Evolutionary conservation across 2,329 filamentous ascomycete genomes (phyloP).

Genomic region (Cladosporium cucumerinum): DNA sequence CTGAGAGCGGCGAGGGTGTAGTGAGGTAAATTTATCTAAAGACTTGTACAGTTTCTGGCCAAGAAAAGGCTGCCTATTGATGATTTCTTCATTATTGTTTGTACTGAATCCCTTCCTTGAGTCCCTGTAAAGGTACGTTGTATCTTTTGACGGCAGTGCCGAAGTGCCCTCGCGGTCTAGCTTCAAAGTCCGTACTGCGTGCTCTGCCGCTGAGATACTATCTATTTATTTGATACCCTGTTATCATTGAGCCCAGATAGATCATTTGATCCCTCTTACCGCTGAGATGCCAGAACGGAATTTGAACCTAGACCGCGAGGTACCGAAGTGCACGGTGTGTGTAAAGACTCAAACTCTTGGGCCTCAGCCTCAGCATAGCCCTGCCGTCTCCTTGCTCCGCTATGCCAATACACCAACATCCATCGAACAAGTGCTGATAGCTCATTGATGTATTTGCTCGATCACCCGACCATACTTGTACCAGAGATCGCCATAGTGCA

Average conservation of each 20-base stretch:
- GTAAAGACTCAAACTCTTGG: background rate
- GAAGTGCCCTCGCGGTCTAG: too few species aligned
- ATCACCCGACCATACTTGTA: background rate
- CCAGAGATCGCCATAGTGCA: background rate
- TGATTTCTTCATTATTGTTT: background rate
- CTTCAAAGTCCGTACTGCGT: too few species aligned
- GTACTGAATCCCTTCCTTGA: slow-evolving; percentile 11
- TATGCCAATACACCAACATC: background rate
- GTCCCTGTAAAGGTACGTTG: background rate
- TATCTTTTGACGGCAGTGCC: background rate
- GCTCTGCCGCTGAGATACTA: too few species aligned
- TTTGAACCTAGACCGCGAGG: too few species aligned
- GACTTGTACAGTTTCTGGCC: background rate
- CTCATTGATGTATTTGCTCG: background rate
- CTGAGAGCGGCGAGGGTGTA: slow-evolving; percentile 24
- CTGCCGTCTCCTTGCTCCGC: background rate
- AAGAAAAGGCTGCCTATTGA: background rate
- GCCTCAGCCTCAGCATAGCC: slow-evolving; percentile 12
- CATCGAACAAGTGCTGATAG: background rate
- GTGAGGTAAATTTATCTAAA: background rate
- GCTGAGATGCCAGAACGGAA: too few species aligned
- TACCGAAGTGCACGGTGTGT: background rate
- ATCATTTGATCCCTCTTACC: too few species aligned
- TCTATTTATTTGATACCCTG: too few species aligned
- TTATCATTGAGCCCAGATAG: too few species aligned